Conservation (phyloP, 2,329 filamentous ascomycete genomes). For the Cryphonectria nitschkei region DNA sequence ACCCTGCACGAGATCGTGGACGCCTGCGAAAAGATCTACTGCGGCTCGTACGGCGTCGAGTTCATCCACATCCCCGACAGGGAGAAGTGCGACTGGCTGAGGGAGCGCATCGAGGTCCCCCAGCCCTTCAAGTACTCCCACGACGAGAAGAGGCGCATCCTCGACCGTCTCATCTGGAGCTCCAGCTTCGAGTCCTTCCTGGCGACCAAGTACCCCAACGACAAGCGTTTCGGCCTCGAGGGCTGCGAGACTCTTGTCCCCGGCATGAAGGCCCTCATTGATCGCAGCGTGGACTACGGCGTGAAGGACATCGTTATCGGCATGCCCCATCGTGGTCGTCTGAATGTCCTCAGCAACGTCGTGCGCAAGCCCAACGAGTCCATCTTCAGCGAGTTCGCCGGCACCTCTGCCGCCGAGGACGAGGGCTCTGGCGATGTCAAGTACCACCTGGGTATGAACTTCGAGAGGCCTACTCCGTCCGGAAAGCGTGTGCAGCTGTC, state of each 20-base stretch:
- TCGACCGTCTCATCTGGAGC: constrained; percentile 98
- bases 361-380: constrained; percentile 99
- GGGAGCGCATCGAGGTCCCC: constrained; percentile 91
- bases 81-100: constrained; percentile 97
- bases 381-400: constrained; percentile 98
- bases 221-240: constrained; percentile 98
- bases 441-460: constrained; percentile 99
- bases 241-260: constrained; percentile 96
- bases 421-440: constrained; percentile 99
- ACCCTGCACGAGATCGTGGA: constrained; percentile 91
- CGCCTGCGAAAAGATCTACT: constrained; percentile 94
- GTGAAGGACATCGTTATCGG: constrained; percentile 99
- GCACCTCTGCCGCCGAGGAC: constrained; percentile 82
- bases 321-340: constrained; percentile 97
- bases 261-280: constrained; percentile 98
- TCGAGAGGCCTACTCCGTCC: constrained; percentile 95
- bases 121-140: constrained; percentile 96
- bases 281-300: constrained; percentile 96
- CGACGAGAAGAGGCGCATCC: constrained; percentile 96
- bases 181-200: constrained; percentile 96
- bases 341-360: constrained; percentile 97
- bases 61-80: constrained; percentile 99
- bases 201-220: constrained; percentile 97
- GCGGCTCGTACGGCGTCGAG: constrained; percentile 94
- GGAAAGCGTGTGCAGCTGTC: constrained; percentile 99